These are phyloP conservation scores for Pichia sp. DNA, from an alignment of 1,139 yeast genomes.

Conservation along the genomic window DNA sequence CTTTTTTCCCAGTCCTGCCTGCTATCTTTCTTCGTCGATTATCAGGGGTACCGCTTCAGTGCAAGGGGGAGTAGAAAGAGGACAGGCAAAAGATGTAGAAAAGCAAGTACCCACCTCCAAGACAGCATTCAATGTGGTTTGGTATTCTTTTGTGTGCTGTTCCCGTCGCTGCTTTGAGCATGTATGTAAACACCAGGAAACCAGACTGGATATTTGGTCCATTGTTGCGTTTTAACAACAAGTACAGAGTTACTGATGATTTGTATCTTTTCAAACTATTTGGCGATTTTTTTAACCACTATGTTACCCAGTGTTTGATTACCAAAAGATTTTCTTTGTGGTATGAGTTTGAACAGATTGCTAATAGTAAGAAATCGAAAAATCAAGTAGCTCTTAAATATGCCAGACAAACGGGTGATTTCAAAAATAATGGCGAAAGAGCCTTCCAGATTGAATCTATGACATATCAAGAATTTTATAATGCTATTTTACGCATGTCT, in stretches of 20 bases:
- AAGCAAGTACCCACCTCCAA: too few relatives aligned
- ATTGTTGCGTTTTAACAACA: conserved; percentile 37
- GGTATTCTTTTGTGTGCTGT: neutral
- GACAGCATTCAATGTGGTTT: neutral
- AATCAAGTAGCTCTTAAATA: conserved; percentile 21
- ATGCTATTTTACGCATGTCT: conserved; percentile 59
- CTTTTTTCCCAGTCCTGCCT: too few relatives aligned
- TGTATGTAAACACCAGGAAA: neutral
- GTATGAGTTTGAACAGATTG: conserved; percentile 24
- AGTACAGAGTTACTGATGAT: conserved; percentile 51
- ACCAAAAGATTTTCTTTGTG: conserved; percentile 23
- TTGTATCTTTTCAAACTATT: conserved; percentile 42
- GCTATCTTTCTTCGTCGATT: too few relatives aligned
- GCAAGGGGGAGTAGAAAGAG: neutral
- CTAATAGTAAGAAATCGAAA: conserved; percentile 4
- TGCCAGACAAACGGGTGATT: conserved; percentile 16
- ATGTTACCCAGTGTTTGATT: conserved; percentile 35
- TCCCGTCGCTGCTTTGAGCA: neutral
- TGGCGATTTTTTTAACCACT: conserved; percentile 38
- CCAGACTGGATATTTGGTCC: neutral
- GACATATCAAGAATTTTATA: conserved; percentile 66
- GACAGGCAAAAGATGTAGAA: neutral
- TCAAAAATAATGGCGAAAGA: conserved; percentile 37
- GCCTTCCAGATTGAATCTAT: conserved; percentile 55
- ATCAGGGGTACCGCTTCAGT: too few relatives aligned